Percentiles rank a stretch among this genome's conserved stretches.
Conservation (phyloP, 2,329 filamentous ascomycete species). For the Talaromyces islandicus region DNA sequence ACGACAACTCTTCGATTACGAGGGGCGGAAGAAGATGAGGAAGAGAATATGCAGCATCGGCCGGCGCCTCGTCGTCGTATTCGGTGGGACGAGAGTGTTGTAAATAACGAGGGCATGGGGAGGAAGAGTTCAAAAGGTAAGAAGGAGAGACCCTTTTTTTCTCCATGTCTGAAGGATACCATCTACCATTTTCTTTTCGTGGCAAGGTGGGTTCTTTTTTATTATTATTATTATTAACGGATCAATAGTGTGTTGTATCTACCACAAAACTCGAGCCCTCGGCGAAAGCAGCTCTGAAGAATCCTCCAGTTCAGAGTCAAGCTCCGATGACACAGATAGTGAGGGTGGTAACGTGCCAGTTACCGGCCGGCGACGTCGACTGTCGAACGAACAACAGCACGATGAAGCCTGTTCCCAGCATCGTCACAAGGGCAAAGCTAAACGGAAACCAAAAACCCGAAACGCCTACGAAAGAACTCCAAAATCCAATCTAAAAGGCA, state of each 20-base stretch:
- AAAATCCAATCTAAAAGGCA: background rate
- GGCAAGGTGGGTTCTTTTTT: background rate
- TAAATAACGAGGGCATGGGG: constrained; percentile 92
- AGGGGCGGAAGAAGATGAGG: constrained; percentile 16
- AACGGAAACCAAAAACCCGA: constrained; percentile 27
- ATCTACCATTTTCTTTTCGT: background rate
- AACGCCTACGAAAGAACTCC: constrained; percentile 42
- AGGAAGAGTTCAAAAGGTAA: constrained; percentile 91
- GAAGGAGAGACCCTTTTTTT: constrained; percentile 13
- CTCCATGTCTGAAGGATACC: background rate
- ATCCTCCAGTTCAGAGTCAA: constrained; percentile 46
- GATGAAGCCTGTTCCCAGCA: constrained; percentile 15
- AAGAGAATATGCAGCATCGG: constrained; percentile 16
- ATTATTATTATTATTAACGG: background rate
- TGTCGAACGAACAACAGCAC: constrained; percentile 15
- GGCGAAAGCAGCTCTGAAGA: constrained; percentile 69
- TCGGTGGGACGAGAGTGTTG: constrained; percentile 85
- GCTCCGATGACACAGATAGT: constrained; percentile 22
- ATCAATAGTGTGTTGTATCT: constrained; percentile 89
- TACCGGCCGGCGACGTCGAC: constrained; percentile 13
- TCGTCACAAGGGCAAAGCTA: constrained; percentile 17
- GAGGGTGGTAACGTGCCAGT: constrained; percentile 6
- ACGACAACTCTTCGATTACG: constrained; percentile 11
- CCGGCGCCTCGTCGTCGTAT: constrained; percentile 58
- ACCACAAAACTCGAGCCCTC: constrained; percentile 75